Base-by-base conservation (phyloP, 2,329 filamentous ascomycete genomes). In the Penicillium sp. region DNA sequence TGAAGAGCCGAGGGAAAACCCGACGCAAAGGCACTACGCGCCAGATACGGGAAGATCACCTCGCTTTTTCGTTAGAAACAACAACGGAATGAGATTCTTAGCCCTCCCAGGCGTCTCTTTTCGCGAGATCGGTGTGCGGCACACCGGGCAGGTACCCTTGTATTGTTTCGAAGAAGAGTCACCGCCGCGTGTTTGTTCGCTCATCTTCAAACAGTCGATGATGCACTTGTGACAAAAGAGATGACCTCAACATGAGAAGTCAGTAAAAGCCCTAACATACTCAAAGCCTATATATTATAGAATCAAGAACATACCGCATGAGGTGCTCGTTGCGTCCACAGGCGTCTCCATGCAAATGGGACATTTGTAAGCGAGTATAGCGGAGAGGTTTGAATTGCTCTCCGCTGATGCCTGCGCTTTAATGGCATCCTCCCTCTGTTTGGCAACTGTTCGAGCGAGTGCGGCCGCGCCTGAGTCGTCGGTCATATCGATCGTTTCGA, bases 221-320 rank as follows among this genome's bases (percentile, higher is more conserved):
- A 88, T 81, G 64, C 85, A 88, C 36, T 81, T 81, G 64, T 87
- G 84, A 68, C 85, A 88, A 70, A 87, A 87, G 25, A 87, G 76
- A 66, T 88, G 85, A 0, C 85, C 83, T 86, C 55, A 10, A 29
- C 10, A 19, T 15, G 12, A 36, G 2, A 21, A 66, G 43, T 66
- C 19, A 63, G 55, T 57, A 42, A 47, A 27, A 58, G 19, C 13
- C 21, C n/a, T 23, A 3, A 13, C 6, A 21, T 17, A 4, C 15
- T 1, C 1, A 4, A 17, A 41, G 8, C 25, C 6, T 15, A 15
- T 23, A 12, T 19, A 9, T 2, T 31, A 19, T 13, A 23, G 2
- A n/a, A 53, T 38, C 19, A 33, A 38, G 29, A 23, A 75, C 81
- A 55, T 76, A 86, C 84, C 85, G 66, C 85, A 88, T 23, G 79